A percentile compares a stretch with the other conserved stretches of the same genome.
Evolutionary conservation across 192 early-diverging fungal genomes (phyloP).

Genomic region (Coemansia sp.): DNA sequence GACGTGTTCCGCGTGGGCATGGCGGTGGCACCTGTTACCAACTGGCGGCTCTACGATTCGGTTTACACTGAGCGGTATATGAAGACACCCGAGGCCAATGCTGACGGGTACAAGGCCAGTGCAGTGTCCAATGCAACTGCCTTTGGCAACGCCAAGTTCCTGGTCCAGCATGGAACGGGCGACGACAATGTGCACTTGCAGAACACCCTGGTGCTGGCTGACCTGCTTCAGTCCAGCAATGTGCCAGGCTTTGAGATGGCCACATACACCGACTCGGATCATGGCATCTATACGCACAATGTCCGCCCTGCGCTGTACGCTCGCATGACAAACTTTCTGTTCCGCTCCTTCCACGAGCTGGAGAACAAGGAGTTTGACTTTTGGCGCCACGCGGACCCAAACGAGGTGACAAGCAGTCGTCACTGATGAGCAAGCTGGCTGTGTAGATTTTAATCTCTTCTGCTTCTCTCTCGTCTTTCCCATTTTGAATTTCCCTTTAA

Average conservation of each 20-base stretch:
- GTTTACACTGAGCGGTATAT: constrained; percentile 98
- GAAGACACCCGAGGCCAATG: constrained; percentile 80
- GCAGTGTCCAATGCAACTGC: constrained; percentile 77
- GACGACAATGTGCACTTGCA: constrained; percentile 95
- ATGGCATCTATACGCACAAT: constrained; percentile 74
- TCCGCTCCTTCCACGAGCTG: constrained; percentile 56
- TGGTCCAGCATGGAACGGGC: constrained; percentile 87
- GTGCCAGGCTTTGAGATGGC: constrained; percentile 83
- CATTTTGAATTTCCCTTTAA: neutral
- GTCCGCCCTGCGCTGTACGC: constrained; percentile 70
- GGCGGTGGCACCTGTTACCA: constrained; percentile 94
- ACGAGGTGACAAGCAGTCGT: neutral
- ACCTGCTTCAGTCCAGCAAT: constrained; percentile 67
- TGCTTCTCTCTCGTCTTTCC: neutral
- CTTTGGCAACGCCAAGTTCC: constrained; percentile 73
- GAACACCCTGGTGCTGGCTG: constrained; percentile 78
- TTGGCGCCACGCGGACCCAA: constrained; percentile 40
- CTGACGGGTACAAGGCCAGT: constrained; percentile 73
- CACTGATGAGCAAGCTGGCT: neutral
- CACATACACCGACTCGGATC: constrained; percentile 88
- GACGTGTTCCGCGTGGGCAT: constrained; percentile 82
- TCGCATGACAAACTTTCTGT: constrained; percentile 57
- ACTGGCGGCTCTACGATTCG: constrained; percentile 86
- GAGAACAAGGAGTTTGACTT: constrained; percentile 50
- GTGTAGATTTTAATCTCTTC: neutral